phyloP scores from a whole-genome alignment of 495 filamentous ascomycete species.

The Trichocladium antarcticum region DNA sequence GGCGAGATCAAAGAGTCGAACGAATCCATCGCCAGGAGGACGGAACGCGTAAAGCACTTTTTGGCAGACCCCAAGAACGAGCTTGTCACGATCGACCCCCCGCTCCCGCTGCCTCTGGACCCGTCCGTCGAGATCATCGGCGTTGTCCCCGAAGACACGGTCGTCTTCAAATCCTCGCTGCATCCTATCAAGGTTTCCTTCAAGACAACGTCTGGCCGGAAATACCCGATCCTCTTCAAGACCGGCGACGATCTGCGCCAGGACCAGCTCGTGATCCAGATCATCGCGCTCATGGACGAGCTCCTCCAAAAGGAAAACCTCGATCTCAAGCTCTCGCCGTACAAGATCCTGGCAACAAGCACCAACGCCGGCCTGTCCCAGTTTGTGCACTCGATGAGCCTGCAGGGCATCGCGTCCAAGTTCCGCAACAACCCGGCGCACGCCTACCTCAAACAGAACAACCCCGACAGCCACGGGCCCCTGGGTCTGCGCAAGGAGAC shows the following conservation, averaged over 20 bases:
- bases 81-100: conserved; percentile 67
- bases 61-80: conserved; percentile 86
- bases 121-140: conserved; percentile 69
- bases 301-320: conserved; percentile 94
- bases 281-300: conserved; percentile 96
- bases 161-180: conserved; percentile 90
- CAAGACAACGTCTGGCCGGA: conserved; percentile 60
- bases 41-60: conserved; percentile 69
- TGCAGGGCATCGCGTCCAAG: conserved; percentile 69
- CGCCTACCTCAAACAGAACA: conserved; percentile 78
- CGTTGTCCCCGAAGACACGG: conserved; percentile 70
- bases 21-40: conserved; percentile 65
- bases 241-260: conserved; percentile 94
- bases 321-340: conserved; percentile 88
- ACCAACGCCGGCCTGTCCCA: conserved; percentile 83
- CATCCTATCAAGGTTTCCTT: conserved; percentile 87
- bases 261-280: conserved; percentile 96
- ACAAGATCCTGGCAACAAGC: conserved; percentile 89
- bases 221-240: conserved; percentile 93
- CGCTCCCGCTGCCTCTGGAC: conserved; percentile 80
- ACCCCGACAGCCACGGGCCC: conserved; percentile 72
- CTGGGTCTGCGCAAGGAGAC: conserved; percentile 83
- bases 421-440: conserved; percentile 63
- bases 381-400: conserved; percentile 75
- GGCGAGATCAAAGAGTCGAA: conserved; percentile 77